Conservation (phyloP, 176 grass and related monocot genomes). For the Rhynchospora pubera region DNA sequence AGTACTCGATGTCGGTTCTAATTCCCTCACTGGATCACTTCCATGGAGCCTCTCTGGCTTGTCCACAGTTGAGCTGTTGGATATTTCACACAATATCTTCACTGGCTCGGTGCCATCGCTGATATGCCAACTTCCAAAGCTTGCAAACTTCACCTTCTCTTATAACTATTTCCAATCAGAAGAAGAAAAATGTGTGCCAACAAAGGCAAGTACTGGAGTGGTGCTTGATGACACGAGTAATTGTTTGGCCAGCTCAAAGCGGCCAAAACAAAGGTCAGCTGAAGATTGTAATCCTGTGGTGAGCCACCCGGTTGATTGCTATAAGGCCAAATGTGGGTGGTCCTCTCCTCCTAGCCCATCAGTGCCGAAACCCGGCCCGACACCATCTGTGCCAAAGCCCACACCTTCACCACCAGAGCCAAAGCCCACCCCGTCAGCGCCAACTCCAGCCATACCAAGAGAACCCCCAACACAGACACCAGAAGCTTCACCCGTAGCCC, state of each 20-base stretch:
- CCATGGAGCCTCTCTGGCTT: constrained; percentile 27
- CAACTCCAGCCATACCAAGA: neutral
- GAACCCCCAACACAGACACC: neutral
- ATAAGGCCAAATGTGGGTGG: constrained; percentile 20
- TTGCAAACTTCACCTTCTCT: constrained; percentile 31
- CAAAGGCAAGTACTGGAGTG: neutral
- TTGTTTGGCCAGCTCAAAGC: constrained; percentile 17
- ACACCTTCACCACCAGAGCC: constrained; percentile 16
- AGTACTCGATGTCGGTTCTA: constrained; percentile 26
- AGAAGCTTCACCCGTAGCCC: neutral
- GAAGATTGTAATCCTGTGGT: constrained; percentile 20
- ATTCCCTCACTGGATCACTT: constrained; percentile 28
- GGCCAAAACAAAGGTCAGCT: constrained; percentile 4
- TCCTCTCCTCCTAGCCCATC: neutral
- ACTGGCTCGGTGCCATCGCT: constrained; percentile 16
- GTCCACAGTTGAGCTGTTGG: constrained; percentile 13
- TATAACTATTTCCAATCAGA: constrained; percentile 38
- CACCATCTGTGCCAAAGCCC: neutral
- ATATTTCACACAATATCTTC: constrained; percentile 35
- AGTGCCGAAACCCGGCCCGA: neutral
- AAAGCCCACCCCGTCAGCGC: neutral
- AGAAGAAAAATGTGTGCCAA: constrained; percentile 14
- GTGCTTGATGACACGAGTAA: constrained; percentile 22
- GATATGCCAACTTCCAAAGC: constrained; percentile 26
- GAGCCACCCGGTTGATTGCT: constrained; percentile 28